Evolutionary conservation across 2,329 filamentous ascomycete species (phyloP), one percentile per base, ranked within the genome.

Genomic region (Cytospora piceae): DNA sequence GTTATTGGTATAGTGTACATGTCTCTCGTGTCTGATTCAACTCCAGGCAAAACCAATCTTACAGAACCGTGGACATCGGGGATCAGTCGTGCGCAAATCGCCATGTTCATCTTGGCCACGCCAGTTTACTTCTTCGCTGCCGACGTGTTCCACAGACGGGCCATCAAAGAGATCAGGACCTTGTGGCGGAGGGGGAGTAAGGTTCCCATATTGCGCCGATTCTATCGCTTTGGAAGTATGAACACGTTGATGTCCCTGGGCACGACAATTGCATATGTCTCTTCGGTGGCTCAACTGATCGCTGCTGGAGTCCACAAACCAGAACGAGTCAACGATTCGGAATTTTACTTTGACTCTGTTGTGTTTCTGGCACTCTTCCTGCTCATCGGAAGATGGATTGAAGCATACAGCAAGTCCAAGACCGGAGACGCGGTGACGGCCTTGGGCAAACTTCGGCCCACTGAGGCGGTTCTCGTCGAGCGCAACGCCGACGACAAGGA

Each of bases 161-260:
- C 92, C 0, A 74, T 93, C 70, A 95, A 93, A 74, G 94, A 97
- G 72, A 79, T 97, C 15, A 82, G 83, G 67, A 83, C 88, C 0
- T 81, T 97, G 69, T 97, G 94, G 94, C 85, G 90, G 27, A 87
- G 81, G 2, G 86, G 87, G 32, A 96, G 92, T 74, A 86, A 84
- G 46, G 89, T 89, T 0, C 91, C 92, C 0, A 75, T 96, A 4
- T 71, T 91, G 20, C 85, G 90, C 70, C 84, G 94, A 17, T 94
- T 97, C 73, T 93, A 93, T 75, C 88, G 91, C n/a, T 97, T 97
- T 73, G 94, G 94, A 11, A 97, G 93, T 79, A 97, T 97, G 94
- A 96, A 96, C 74, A 90, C 96, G 80, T 84, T 97, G 67, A 94
- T 97, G 77, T 95, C 91, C 9, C 83, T 96, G 2, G 94, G 93